Conservation (phyloP, 225 moss, liverwort and hornwort species). For the Pseudisothecium myosuroides region DNA sequence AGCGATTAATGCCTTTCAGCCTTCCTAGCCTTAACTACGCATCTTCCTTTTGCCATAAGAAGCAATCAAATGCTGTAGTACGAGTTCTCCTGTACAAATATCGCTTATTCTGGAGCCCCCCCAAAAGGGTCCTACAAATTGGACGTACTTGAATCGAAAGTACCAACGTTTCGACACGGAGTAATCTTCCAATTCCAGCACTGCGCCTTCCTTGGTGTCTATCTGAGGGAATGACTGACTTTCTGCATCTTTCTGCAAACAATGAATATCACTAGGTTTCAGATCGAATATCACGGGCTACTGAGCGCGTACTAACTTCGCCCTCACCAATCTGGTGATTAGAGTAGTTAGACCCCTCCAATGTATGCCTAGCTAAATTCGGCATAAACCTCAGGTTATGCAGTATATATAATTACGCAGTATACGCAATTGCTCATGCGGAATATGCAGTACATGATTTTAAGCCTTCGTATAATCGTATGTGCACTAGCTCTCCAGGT, state of each 20-base stretch:
- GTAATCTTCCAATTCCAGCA: conserved; percentile 49
- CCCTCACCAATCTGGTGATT: neutral
- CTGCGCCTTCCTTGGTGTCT: conserved; percentile 31
- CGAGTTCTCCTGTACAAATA: neutral
- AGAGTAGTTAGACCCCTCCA: neutral
- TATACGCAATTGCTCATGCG: neutral
- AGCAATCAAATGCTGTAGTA: neutral
- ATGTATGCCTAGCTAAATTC: neutral
- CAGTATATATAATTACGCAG: neutral
- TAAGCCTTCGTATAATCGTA: neutral
- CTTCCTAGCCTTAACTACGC: neutral
- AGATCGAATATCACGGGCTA: neutral
- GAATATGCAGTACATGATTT: neutral
- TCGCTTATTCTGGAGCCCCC: neutral
- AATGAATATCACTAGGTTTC: neutral
- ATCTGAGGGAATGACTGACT: conserved; percentile 32
- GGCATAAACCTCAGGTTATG: neutral
- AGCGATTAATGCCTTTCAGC: neutral
- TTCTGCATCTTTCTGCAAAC: conserved; percentile 66
- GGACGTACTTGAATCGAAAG: conserved; percentile 56
- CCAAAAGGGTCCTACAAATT: neutral
- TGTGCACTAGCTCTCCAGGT: neutral
- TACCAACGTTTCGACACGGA: conserved; percentile 32
- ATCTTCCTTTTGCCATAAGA: neutral
- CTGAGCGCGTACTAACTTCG: neutral